Base-by-base conservation (phyloP, 768 basidiomycete species). In the Rhodocollybia butyracea region DNA sequence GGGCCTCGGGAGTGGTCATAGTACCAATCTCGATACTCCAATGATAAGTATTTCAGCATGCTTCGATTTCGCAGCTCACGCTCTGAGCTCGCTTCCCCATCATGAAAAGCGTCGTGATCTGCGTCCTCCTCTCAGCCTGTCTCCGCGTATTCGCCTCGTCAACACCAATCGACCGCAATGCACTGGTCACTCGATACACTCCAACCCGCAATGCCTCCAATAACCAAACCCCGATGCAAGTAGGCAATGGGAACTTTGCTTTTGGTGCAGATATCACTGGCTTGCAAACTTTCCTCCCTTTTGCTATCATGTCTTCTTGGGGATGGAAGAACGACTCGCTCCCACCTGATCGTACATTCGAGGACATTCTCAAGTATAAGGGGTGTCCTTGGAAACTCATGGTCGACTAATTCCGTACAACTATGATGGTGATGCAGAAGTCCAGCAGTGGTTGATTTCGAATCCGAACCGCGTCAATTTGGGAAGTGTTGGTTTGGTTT, bases 241-340 rank as follows among this genome's bases (percentile, higher is more conserved):
- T 83, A 47, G 83, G 83, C 13, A 85, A 84, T 63, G 82, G 83
- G 15, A 79, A 82, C 64, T 83, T 85, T 57, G 82, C 81, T 17
- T 84, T 85, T 58, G 80, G 80, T 21, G 76, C 78, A 7, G 83
- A 84, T 63, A 66, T 83, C 21, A 82, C 82, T 1, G 79, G 81
- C 11, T 72, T 85, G 15, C 83, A 85, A 64, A 83, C 82, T 0
- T 76, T 83, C 66, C 70, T 72, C 31, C 80, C 81, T 5, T 83
- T 73, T 64, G 77, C 76, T 10, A 83, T 73, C 57, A 73, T 85
- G 71, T 79, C 81, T 8, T 76, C 76, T 13, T 83, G 83, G 83
- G 81, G 79, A 1, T 83, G 80, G 80, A 83, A 83, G 63, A 83
- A 82, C 64, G 81, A 83, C 64, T 74, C 75, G 4, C 65, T 83